Conservation (phyloP, 495 filamentous ascomycete genomes). For the Aspergillus saccharolyticus region DNA sequence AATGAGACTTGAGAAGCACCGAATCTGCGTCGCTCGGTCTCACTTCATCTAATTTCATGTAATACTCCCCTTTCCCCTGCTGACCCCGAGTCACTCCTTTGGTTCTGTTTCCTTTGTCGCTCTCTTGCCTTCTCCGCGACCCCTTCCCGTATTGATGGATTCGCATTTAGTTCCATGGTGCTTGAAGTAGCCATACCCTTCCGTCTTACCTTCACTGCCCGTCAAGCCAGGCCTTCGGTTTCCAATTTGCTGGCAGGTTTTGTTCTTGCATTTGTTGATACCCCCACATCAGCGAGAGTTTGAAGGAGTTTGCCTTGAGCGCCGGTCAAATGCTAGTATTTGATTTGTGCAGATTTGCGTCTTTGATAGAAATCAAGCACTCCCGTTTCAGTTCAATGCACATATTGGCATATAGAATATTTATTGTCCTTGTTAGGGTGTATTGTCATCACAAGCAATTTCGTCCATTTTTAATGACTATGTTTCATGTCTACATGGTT, state of each 20-base stretch:
- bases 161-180: slow-evolving; percentile 6
- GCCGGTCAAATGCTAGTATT: slow-evolving; percentile 9
- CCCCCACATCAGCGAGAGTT: slow-evolving; percentile 35
- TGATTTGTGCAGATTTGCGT: slow-evolving; percentile 8
- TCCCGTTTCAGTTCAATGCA: slow-evolving; percentile 18
- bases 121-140: slow-evolving; percentile 7
- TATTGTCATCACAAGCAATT: not conserved
- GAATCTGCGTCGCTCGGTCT: not conserved
- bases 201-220: slow-evolving; percentile 4
- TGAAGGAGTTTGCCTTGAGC: slow-evolving; percentile 20
- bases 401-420: slow-evolving; percentile 15
- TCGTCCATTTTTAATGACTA: not conserved
- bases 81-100: slow-evolving; percentile 28
- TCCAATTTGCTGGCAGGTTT: slow-evolving; percentile 14
- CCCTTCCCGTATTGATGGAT: slow-evolving; percentile 11
- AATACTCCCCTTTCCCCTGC: slow-evolving; percentile 2
- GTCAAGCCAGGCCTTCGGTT: slow-evolving; percentile 3
- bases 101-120: slow-evolving; percentile 29
- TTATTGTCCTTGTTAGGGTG: not conserved
- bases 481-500: slow-evolving; percentile 2
- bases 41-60: not conserved
- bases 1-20: too few species aligned
- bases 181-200: slow-evolving; percentile 11
- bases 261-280: slow-evolving; percentile 38
- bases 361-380: slow-evolving; percentile 18